phyloP scores from a whole-genome alignment of 805 yeast species.

The Candida insectalens region DNA sequence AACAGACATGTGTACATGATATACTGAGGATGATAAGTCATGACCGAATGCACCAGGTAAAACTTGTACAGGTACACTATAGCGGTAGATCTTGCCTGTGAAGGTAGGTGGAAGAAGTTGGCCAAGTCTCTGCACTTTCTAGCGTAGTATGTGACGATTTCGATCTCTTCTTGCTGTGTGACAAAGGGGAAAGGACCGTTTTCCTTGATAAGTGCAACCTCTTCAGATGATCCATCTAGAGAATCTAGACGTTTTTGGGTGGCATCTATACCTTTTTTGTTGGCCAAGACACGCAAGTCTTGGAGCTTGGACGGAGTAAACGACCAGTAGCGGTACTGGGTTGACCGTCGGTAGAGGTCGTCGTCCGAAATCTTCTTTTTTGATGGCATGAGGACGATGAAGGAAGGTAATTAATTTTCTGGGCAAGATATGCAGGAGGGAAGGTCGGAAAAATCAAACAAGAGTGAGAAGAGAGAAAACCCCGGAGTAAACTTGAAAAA shows the following conservation, averaged over 20 bases:
- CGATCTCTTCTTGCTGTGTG: slow-evolving; percentile 58
- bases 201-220: slow-evolving; percentile 10
- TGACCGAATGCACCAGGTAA: slow-evolving; percentile 68
- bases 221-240: slow-evolving; percentile 11
- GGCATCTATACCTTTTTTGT: slow-evolving; percentile 38
- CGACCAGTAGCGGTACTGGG: slow-evolving; percentile 85
- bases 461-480: no score
- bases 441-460: no score
- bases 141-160: slow-evolving; percentile 61
- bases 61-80: slow-evolving; percentile 73
- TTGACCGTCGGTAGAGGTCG: slow-evolving; percentile 78
- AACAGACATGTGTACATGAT: slow-evolving; percentile 76
- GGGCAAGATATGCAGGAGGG: no score
- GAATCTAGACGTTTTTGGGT: slow-evolving; percentile 12
- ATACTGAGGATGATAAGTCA: slow-evolving; percentile 82
- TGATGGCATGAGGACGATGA: no score
- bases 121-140: slow-evolving; percentile 65
- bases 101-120: slow-evolving; percentile 67
- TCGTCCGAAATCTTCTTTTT: slow-evolving; percentile 50
- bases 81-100: slow-evolving; percentile 85
- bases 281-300: slow-evolving; percentile 36
- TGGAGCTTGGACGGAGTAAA: slow-evolving; percentile 52
- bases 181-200: slow-evolving; percentile 31
- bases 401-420: no score
- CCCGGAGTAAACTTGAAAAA: no score